Base-by-base conservation (phyloP, 306 rosid genomes). In the Oemleria cerasiformis region DNA sequence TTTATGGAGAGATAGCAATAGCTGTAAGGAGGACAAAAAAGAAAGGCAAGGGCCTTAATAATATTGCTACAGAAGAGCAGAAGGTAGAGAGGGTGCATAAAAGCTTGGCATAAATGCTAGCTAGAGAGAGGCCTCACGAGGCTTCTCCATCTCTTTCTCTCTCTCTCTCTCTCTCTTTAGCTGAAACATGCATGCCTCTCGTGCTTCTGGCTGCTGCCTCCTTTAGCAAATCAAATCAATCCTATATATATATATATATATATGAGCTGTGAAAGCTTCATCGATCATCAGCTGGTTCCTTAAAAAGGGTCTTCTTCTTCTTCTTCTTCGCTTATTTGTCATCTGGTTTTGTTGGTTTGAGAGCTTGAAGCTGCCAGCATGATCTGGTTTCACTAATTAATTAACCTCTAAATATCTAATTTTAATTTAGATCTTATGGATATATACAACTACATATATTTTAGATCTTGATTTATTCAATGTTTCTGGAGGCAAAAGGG, bases 301-400 rank as follows among this genome's bases (percentile, higher is more conserved):
- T 60, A 60, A 49, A 62, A 58, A 63, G 50, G 73, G 62, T 30
- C 65, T 65, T 43, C 11, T 56, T 20, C 8, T 69, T 43, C 63
- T 20, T 51, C 61, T 9, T 4, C 64, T 23, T 41, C 51, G 54
- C 43, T 70, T 53, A 21, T 56, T 53, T 23, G 15, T 71, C 69
- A 65, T 64, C 61, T 71, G 41, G 63, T 67, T 70, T 69, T 84
- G 95, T 84, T 86, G 92, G 92, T 84, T 88, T 88, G 97, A 91
- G 97, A 88, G 97, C 70, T 84, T 91, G 91, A 91, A 91, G 97
- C 97, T 91, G 97, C 96, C 97, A 91, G 97, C 97, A 87, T 91
- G 97, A 91, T 91, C 97, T 91, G 96, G 88, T 88, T 80, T 80
- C 72, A 12, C 8, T 25, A 58, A 49, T 39, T 25, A 25, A 25